phyloP scores from a whole-genome alignment of 805 yeast species.

The Suhomyces emberorum region DNA sequence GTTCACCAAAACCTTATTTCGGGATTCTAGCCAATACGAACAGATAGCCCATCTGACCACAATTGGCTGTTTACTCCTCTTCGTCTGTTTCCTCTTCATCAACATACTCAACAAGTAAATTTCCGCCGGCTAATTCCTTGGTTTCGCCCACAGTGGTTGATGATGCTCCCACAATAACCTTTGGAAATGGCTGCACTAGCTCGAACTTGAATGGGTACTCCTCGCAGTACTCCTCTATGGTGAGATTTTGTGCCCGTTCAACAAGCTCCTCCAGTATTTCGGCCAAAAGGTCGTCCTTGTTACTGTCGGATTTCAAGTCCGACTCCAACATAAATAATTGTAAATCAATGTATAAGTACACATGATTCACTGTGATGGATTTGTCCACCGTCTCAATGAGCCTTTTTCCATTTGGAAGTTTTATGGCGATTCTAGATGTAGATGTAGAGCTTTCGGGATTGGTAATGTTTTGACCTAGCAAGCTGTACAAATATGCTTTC shows the following conservation, averaged over 20 bases:
- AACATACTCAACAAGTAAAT: conserved; percentile 34
- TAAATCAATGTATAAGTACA: conserved; percentile 50
- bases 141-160: conserved; percentile 5
- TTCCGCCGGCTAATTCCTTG: conserved; percentile 34
- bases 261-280: background rate
- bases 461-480: background rate
- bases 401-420: conserved; percentile 52
- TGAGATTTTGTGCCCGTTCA: background rate
- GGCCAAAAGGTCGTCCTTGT: conserved; percentile 4
- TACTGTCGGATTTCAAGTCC: conserved; percentile 7
- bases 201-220: conserved; percentile 34
- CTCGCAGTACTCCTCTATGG: conserved; percentile 19
- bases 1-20: too few relatives aligned
- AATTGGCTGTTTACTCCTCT: conserved; percentile 5
- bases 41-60: too few relatives aligned
- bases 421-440: conserved; percentile 40
- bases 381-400: conserved; percentile 43
- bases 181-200: conserved; percentile 41
- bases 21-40: too few relatives aligned
- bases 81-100: conserved; percentile 21
- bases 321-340: conserved; percentile 18
- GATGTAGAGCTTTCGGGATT: background rate
- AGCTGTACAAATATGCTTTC: background rate
- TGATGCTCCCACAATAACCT: conserved; percentile 19
- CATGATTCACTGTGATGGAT: conserved; percentile 39